Percentiles rank a stretch among this genome's conserved stretches.
These are phyloP conservation scores for Aphanocladium album DNA, from an alignment of 2,329 filamentous ascomycete genomes.

Conservation along the genomic window DNA sequence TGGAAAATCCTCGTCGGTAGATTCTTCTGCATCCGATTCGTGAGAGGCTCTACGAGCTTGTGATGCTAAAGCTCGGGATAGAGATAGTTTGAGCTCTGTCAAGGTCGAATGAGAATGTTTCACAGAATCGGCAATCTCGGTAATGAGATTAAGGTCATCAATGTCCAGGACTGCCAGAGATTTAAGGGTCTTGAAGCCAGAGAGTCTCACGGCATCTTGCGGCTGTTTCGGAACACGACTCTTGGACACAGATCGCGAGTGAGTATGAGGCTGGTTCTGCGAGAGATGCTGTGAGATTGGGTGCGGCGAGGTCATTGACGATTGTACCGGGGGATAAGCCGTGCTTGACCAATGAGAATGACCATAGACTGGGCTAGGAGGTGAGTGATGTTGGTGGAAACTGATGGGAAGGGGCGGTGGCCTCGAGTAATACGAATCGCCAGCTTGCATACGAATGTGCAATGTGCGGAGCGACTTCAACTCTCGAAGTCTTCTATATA, in stretches of 20 bases:
- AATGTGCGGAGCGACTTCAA: conserved; percentile 48
- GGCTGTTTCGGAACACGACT: conserved; percentile 29
- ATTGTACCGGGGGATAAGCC: conserved; percentile 20
- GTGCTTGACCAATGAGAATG: conserved; percentile 23
- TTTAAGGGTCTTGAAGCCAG: conserved; percentile 52
- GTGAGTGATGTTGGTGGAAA: conserved; percentile 8
- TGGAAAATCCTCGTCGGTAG: conserved; percentile 52
- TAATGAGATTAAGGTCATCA: conserved; percentile 50
- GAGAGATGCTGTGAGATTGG: conserved; percentile 8
- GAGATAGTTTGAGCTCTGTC: conserved; percentile 51
- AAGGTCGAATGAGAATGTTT: conserved; percentile 50
- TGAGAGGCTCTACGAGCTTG: conserved; percentile 32
- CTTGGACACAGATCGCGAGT: conserved; percentile 34
- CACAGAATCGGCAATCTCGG: conserved; percentile 52
- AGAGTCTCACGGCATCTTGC: conserved; percentile 48
- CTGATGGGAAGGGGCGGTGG: conserved; percentile 38
- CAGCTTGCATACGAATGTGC: conserved; percentile 55
- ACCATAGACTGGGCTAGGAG: neutral
- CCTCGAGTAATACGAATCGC: conserved; percentile 48
- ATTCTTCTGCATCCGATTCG: conserved; percentile 41
- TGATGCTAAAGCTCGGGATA: conserved; percentile 48
- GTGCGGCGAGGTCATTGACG: conserved; percentile 12
- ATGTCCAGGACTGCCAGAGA: conserved; percentile 55
- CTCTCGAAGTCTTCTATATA: conserved; percentile 52
- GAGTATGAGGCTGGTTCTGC: conserved; percentile 13